A percentile compares a stretch with the other conserved stretches of the same genome.
These are phyloP conservation scores for Jackrogersella minutella DNA, from an alignment of 495 filamentous ascomycete species.

Conservation along the genomic window DNA sequence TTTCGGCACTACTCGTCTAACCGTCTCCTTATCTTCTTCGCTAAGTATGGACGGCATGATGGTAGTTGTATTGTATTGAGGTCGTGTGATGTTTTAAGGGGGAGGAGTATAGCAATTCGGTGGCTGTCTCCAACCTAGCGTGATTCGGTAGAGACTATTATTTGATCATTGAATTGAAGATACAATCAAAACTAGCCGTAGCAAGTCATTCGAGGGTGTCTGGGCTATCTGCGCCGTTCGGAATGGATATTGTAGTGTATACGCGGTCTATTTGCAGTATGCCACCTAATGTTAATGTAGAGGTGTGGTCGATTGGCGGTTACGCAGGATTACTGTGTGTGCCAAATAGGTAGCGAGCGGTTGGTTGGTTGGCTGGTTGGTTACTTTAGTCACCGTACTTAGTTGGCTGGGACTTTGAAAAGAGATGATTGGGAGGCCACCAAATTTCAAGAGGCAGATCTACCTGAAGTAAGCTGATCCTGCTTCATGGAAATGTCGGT, in stretches of 20 bases:
- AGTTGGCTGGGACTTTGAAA: constrained; percentile 9
- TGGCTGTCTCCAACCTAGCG: constrained; percentile 21
- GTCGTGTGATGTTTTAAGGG: constrained; percentile 27
- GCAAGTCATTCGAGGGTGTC: constrained; percentile 13
- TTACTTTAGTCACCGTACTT: no score
- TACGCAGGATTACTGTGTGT: constrained; percentile 20
- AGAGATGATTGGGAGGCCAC: constrained; percentile 31
- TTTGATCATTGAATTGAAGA: constrained; percentile 34
- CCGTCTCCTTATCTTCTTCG: constrained; percentile 91
- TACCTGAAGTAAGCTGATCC: constrained; percentile 15
- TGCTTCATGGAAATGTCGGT: no score
- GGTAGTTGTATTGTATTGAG: constrained; percentile 30
- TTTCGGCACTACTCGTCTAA: constrained; percentile 90
- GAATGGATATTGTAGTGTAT: constrained; percentile 4
- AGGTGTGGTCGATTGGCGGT: constrained; percentile 36
- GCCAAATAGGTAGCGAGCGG: constrained; percentile 16
- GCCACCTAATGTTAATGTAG: constrained; percentile 6
- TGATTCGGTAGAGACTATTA: constrained; percentile 20
- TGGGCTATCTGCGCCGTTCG: constrained; percentile 7
- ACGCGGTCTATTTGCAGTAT: constrained; percentile 25
- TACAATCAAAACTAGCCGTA: constrained; percentile 8
- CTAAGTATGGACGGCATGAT: constrained; percentile 87
- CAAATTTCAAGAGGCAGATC: constrained; percentile 16
- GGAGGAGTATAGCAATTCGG: constrained; percentile 20
- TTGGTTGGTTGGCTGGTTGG: constrained; percentile 21